These are phyloP conservation scores for Plenodomus tracheiphilus DNA, from an alignment of 2,329 filamentous ascomycete species.

Conservation along the genomic window DNA sequence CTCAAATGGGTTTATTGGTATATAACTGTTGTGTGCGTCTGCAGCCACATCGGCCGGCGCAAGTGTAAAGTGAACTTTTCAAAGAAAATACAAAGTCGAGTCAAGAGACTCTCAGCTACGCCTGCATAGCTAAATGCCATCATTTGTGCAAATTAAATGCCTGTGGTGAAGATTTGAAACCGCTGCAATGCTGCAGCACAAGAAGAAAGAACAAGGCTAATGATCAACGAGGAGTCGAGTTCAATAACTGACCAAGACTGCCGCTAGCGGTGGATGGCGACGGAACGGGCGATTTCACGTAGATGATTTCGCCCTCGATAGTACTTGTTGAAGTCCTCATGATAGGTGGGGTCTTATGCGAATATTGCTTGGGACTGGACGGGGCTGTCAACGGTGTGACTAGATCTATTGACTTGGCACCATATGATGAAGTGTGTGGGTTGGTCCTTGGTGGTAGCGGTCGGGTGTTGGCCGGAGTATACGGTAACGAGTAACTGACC, in stretches of 20 bases:
- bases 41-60: background rate
- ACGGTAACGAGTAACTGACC: slow-evolving; percentile 50
- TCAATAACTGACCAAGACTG: slow-evolving; percentile 43
- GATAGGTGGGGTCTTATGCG: slow-evolving; percentile 37
- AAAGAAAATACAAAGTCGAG: background rate
- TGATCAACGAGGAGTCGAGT: slow-evolving; percentile 24
- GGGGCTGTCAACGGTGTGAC: slow-evolving; percentile 47
- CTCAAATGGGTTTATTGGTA: background rate
- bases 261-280: slow-evolving; percentile 40
- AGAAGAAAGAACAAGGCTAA: background rate
- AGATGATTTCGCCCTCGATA: slow-evolving; percentile 44
- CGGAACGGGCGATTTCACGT: slow-evolving; percentile 40
- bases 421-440: slow-evolving; percentile 45
- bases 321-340: slow-evolving; percentile 38
- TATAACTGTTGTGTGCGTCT: background rate
- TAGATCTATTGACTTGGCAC: slow-evolving; percentile 49
- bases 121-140: background rate
- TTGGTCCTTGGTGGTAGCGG: slow-evolving; percentile 47
- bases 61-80: background rate
- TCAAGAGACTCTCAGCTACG: background rate
- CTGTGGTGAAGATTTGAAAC: background rate
- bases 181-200: background rate
- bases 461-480: slow-evolving; percentile 41
- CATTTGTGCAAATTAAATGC: background rate
- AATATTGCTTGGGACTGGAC: slow-evolving; percentile 40